Evolutionary conservation across 495 filamentous ascomycete genomes (phyloP).

Genomic region (Neurospora africana): DNA sequence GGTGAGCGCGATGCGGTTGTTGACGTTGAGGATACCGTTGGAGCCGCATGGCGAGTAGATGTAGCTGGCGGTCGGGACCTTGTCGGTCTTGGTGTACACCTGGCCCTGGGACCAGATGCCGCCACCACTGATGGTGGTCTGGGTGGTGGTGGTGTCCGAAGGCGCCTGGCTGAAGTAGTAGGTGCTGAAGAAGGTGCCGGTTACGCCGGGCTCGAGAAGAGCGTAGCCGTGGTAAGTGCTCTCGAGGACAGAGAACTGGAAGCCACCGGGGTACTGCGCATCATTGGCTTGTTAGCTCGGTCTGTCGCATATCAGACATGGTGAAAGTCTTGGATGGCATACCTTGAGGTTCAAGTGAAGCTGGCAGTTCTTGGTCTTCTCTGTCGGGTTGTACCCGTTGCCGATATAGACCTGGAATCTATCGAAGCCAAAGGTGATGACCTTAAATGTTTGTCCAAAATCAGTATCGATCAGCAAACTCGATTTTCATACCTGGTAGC

Average conservation of each 20-base stretch:
- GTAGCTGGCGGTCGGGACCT: slow-evolving; percentile 39
- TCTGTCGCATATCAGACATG: background rate
- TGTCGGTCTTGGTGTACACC: slow-evolving; percentile 49
- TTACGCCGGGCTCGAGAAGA: slow-evolving; percentile 41
- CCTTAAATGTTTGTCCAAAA: slow-evolving; percentile 19
- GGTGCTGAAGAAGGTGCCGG: slow-evolving; percentile 43
- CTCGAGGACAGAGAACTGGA: slow-evolving; percentile 46
- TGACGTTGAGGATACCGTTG: slow-evolving; percentile 47
- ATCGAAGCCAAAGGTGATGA: slow-evolving; percentile 49
- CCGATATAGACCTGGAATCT: slow-evolving; percentile 48
- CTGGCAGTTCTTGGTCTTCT: slow-evolving; percentile 50
- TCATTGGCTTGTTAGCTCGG: background rate
- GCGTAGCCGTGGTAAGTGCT: slow-evolving; percentile 49
- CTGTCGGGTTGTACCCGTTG: slow-evolving; percentile 25
- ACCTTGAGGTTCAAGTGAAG: slow-evolving; percentile 43
- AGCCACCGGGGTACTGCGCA: slow-evolving; percentile 42
- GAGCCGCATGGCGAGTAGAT: slow-evolving; percentile 48
- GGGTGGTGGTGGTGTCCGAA: slow-evolving; percentile 38
- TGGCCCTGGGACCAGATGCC: slow-evolving; percentile 35
- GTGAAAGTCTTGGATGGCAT: background rate
- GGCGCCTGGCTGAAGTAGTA: slow-evolving; percentile 49
- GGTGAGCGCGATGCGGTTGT: slow-evolving; percentile 46
- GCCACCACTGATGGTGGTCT: slow-evolving; percentile 37
- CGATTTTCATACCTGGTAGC: background rate
- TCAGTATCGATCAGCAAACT: background rate